phyloP scores from a whole-genome alignment of 371 early-diverging fungal species.

The Mycotypha africana region DNA sequence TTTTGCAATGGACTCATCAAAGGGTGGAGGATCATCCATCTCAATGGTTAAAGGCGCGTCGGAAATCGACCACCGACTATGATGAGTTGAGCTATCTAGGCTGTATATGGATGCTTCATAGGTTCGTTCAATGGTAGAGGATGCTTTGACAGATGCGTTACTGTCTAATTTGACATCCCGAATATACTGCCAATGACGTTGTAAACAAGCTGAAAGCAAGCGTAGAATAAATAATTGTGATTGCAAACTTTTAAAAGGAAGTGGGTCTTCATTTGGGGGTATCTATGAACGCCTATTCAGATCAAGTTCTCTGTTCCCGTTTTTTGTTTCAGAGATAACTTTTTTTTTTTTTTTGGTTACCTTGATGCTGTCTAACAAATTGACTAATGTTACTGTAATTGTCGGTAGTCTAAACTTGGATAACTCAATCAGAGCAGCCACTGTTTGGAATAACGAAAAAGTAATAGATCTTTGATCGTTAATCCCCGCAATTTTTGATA shows the following conservation, averaged over 20 bases:
- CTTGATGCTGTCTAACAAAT: constrained; percentile 58
- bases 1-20: constrained; percentile 69
- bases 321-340: no score
- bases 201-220: constrained; percentile 69
- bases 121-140: constrained; percentile 6
- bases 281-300: no score
- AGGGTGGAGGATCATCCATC: constrained; percentile 68
- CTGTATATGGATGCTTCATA: constrained; percentile 21
- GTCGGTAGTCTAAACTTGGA: constrained; percentile 59
- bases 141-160: constrained; percentile 16
- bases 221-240: constrained; percentile 72
- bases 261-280: constrained; percentile 46
- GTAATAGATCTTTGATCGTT: constrained; percentile 2
- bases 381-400: constrained; percentile 48
- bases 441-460: constrained; percentile 11
- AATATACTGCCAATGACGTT: constrained; percentile 65
- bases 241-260: constrained; percentile 59
- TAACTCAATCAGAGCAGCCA: constrained; percentile 60
- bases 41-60: constrained; percentile 17
- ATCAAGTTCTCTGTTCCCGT: no score
- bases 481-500: constrained; percentile 2
- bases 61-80: constrained; percentile 20
- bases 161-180: constrained; percentile 28
- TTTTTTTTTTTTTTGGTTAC: no score
- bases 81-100: constrained; percentile 16